phyloP scores from a whole-genome alignment of 2,329 filamentous ascomycete species.

The Trichoderma sp. region DNA sequence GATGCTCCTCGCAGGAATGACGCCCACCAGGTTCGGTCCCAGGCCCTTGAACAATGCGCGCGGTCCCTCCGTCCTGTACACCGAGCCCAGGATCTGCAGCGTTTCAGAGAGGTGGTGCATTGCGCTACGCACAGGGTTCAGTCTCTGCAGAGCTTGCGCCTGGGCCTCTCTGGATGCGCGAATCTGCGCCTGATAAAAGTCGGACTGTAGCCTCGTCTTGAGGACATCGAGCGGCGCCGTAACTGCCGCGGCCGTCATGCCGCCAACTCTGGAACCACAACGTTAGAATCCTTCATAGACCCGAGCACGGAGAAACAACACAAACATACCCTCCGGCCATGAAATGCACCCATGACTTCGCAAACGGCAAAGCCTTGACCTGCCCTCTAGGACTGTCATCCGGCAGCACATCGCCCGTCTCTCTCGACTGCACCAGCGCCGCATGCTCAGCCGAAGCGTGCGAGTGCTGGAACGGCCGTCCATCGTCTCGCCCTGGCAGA shows the following conservation, averaged over 20 bases:
- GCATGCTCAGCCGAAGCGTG: constrained; percentile 34
- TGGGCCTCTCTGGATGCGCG: constrained; percentile 62
- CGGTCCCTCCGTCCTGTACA: constrained; percentile 78
- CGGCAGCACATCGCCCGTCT: constrained; percentile 56
- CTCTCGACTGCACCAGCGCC: constrained; percentile 57
- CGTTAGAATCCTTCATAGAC: not conserved
- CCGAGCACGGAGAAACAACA: not conserved
- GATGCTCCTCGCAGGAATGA: constrained; percentile 84
- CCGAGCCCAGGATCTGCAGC: constrained; percentile 76
- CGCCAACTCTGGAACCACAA: constrained; percentile 62
- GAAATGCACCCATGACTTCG: constrained; percentile 88
- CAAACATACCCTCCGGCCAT: constrained; percentile 77
- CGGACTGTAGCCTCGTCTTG: constrained; percentile 89
- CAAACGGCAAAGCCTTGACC: constrained; percentile 48
- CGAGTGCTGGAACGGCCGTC: constrained; percentile 30
- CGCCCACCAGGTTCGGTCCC: constrained; percentile 83
- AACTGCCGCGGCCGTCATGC: constrained; percentile 88
- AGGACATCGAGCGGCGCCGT: constrained; percentile 92
- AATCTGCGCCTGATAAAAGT: constrained; percentile 88
- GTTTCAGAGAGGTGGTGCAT: constrained; percentile 80
- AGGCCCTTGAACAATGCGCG: constrained; percentile 90
- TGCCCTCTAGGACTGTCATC: constrained; percentile 37
- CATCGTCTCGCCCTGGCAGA: constrained; percentile 33
- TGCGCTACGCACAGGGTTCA: constrained; percentile 64
- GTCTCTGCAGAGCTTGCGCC: constrained; percentile 43